phyloP scores from a whole-genome alignment of 495 filamentous ascomycete genomes.

The Astrothelium subdiscretum region DNA sequence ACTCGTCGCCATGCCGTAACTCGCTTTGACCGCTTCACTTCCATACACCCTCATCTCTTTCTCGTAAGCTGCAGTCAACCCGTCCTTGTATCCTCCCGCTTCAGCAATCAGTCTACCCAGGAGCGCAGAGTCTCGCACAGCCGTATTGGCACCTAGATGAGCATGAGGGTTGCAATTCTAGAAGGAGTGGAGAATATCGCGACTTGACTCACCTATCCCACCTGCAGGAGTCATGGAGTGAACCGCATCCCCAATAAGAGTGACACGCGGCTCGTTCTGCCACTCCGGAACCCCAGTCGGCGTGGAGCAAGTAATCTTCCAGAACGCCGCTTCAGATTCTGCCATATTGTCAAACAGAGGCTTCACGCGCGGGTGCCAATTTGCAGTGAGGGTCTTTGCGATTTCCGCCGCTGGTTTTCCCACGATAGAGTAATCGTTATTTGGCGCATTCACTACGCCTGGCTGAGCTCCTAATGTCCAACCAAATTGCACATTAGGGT shows the following conservation, averaged over 20 bases:
- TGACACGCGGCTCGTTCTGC: conserved; percentile 41
- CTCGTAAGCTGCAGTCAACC: conserved; percentile 41
- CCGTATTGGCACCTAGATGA: conserved; percentile 37
- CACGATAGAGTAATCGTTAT: conserved; percentile 39
- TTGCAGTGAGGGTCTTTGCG: conserved; percentile 34
- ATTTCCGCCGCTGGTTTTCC: conserved; percentile 39
- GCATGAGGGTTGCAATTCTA: background rate
- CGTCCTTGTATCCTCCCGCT: conserved; percentile 21
- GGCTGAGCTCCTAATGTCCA: conserved; percentile 45
- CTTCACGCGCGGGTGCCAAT: conserved; percentile 39
- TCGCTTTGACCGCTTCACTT: conserved; percentile 36
- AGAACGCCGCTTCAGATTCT: conserved; percentile 40
- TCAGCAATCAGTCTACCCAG: conserved; percentile 36
- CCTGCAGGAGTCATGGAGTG: conserved; percentile 53
- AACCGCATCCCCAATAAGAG: conserved; percentile 48
- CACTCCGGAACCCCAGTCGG: conserved; percentile 39
- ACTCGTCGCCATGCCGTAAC: conserved; percentile 31
- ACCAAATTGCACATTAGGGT: conserved; percentile 39
- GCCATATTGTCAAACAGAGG: conserved; percentile 41
- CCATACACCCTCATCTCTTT: conserved; percentile 45
- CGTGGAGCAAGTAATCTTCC: conserved; percentile 45
- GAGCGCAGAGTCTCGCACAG: conserved; percentile 40
- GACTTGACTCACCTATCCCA: conserved; percentile 33
- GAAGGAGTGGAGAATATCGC: background rate
- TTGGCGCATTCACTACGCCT: conserved; percentile 37